Evolutionary conservation across 805 yeast genomes (phyloP), one percentile per base, ranked within the genome.

Genomic region (Schwanniomyces polymorphus): DNA sequence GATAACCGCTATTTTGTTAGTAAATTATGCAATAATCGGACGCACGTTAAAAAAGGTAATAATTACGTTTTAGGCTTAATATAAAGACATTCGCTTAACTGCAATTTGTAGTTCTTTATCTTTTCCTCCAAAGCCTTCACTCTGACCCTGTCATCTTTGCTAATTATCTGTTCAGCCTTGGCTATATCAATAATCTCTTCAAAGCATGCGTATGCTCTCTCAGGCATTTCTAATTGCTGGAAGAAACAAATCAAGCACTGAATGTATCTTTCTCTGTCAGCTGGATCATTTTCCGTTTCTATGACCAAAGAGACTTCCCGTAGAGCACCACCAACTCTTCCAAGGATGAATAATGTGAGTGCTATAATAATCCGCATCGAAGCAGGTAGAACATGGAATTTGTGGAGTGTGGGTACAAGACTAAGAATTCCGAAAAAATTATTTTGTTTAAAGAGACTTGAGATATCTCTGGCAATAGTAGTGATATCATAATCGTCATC

Each of bases 271-370:
- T 54, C 57, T 38, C 59, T 48, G 16, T 53, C 54, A 14, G 39
- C 27, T 5, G 43, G 38, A 34, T 48, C 51, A 21, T 43, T 27
- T 40, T 60, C 64, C 21, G 50, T 38, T 40, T 65, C 71, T 11
- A 63, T 56, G 2, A 62, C 54, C 8, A 65, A 25, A 0, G 68
- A 57, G 12, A 62, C 42, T 41, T 63, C 62, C 21, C 71, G 44
- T 11, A 63, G 45, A 1, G 58, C 67, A 7, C 58, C 56, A 14
- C 51, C 54, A 14, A 49, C 31, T 16, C 70, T 44, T 1, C 71
- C 70, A 11, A 64, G 38, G 7, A 50, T 43, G 41, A 62, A 56
- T 31, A 65, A 45, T 2, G 60, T 48, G 10, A 58, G 45, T 4
- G 63, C 53, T 7, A 61, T 18, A 6, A 57, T 40, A 8, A 59